A percentile compares a stretch with the other conserved stretches of the same genome.
Conservation (phyloP, 78 protist genomes). For the Pigoraptor vietnamica region DNA sequence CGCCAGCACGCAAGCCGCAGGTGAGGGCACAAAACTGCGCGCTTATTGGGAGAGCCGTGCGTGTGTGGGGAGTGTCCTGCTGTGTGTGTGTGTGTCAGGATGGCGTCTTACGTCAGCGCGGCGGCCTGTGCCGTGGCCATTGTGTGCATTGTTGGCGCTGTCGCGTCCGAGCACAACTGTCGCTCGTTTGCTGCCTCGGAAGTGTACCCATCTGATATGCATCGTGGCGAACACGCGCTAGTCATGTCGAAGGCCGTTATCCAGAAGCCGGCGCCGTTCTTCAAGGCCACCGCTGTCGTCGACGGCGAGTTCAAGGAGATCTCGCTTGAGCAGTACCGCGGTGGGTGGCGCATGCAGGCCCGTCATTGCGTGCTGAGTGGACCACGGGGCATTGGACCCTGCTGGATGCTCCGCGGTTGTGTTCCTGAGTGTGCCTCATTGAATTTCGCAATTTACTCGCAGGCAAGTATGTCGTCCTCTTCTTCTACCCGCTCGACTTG, state of each 20-base stretch:
- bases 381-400: not conserved
- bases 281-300: constrained; percentile 22
- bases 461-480: constrained; percentile 36
- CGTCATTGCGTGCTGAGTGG: not conserved
- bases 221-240: not conserved
- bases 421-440: too few relatives aligned
- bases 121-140: too few relatives aligned
- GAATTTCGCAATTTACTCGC: too few relatives aligned
- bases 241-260: not conserved
- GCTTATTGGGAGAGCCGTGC: too few relatives aligned
- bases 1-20: too few relatives aligned
- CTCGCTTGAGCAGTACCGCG: constrained; percentile 9
- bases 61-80: too few relatives aligned
- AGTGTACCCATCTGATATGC: not conserved
- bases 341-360: too few relatives aligned
- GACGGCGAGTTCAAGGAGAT: constrained; percentile 38
- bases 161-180: not conserved
- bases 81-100: too few relatives aligned
- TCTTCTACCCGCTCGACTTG: constrained; percentile 36
- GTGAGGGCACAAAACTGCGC: too few relatives aligned
- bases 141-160: too few relatives aligned
- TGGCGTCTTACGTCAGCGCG: too few relatives aligned
- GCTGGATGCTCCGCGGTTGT: not conserved
- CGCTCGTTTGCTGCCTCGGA: not conserved
- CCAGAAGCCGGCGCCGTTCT: constrained; percentile 15